A percentile compares a stretch with the other conserved stretches of the same genome.
These are phyloP conservation scores for Dothideomycetes sp. DNA, from an alignment of 2,329 filamentous ascomycete genomes.

Conservation along the genomic window DNA sequence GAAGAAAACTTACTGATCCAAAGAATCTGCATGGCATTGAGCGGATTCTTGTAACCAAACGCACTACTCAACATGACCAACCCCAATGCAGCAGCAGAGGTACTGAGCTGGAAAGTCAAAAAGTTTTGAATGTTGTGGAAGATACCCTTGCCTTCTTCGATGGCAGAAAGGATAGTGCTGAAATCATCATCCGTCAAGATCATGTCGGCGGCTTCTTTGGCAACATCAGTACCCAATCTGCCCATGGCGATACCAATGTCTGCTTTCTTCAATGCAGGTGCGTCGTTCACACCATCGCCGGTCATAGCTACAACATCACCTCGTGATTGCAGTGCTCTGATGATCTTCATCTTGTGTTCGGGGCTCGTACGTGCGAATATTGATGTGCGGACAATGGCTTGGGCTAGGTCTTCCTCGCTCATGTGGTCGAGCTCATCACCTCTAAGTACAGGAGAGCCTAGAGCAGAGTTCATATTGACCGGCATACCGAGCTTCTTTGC, in stretches of 20 bases:
- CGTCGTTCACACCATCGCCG: conserved; percentile 95
- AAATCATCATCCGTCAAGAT: conserved; percentile 85
- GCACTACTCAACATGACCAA: conserved; percentile 88
- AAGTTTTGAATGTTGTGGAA: conserved; percentile 99
- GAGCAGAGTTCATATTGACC: conserved; percentile 52
- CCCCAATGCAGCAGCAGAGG: conserved; percentile 84
- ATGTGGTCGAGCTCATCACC: conserved; percentile 92
- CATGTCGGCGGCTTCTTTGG: conserved; percentile 94
- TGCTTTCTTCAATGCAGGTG: conserved; percentile 89
- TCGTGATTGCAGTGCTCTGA: conserved; percentile 78
- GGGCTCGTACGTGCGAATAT: conserved; percentile 95
- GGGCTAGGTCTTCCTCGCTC: conserved; percentile 73
- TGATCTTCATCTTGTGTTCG: conserved; percentile 97
- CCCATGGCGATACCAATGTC: conserved; percentile 99
- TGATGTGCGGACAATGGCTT: conserved; percentile 77
- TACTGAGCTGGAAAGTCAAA: conserved; percentile 95
- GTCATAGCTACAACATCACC: conserved; percentile 99
- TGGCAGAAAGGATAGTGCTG: conserved; percentile 83
- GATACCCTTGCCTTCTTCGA: conserved; percentile 97
- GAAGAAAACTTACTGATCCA: conserved; percentile 84
- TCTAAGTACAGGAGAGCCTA: conserved; percentile 63
- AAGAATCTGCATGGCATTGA: conserved; percentile 99
- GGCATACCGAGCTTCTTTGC: conserved; percentile 93
- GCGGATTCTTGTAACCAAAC: conserved; percentile 84
- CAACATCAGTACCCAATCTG: conserved; percentile 86